phyloP scores from a whole-genome alignment of 495 filamentous ascomycete genomes.

The Elaphomyces granulatus region DNA sequence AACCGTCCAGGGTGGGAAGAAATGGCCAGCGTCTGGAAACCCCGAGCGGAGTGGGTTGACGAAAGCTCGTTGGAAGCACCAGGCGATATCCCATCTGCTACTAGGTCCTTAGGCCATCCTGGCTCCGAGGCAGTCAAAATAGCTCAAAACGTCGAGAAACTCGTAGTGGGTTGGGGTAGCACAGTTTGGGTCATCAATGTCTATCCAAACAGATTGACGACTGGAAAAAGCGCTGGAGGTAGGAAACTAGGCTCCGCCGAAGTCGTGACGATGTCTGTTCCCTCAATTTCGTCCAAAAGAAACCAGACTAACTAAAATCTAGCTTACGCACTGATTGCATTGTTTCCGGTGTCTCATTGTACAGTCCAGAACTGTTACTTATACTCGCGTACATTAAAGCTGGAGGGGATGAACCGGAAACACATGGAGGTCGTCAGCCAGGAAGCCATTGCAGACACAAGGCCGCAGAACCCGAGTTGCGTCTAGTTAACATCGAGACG shows the following conservation, averaged over 20 bases:
- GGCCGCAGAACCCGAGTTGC: conserved; percentile 71
- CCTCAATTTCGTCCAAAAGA: neutral
- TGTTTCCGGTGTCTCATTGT: conserved; percentile 91
- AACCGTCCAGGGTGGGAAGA: conserved; percentile 75
- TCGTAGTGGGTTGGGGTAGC: conserved; percentile 88
- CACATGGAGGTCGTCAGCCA: conserved; percentile 20
- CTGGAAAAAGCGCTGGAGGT: conserved; percentile 56
- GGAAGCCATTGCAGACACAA: conserved; percentile 51
- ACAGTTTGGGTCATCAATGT: conserved; percentile 94
- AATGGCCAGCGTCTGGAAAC: conserved; percentile 90
- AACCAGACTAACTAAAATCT: conserved; percentile 6
- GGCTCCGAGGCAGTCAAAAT: conserved; percentile 1
- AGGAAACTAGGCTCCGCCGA: conserved; percentile 66
- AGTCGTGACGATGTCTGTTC: conserved; percentile 73
- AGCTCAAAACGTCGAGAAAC: conserved; percentile 45
- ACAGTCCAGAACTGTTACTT: conserved; percentile 80
- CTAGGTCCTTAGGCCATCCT: neutral
- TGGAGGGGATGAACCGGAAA: conserved; percentile 37
- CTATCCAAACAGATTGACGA: conserved; percentile 54
- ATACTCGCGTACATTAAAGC: conserved; percentile 79
- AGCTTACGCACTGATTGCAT: conserved; percentile 92
- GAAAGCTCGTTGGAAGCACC: conserved; percentile 50
- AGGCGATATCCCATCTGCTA: too few species aligned
- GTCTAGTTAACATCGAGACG: conserved; percentile 74
- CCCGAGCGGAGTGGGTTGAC: conserved; percentile 81